phyloP scores from a whole-genome alignment of 768 basidiomycete species.

The Candolleomyces aberdarensis region DNA sequence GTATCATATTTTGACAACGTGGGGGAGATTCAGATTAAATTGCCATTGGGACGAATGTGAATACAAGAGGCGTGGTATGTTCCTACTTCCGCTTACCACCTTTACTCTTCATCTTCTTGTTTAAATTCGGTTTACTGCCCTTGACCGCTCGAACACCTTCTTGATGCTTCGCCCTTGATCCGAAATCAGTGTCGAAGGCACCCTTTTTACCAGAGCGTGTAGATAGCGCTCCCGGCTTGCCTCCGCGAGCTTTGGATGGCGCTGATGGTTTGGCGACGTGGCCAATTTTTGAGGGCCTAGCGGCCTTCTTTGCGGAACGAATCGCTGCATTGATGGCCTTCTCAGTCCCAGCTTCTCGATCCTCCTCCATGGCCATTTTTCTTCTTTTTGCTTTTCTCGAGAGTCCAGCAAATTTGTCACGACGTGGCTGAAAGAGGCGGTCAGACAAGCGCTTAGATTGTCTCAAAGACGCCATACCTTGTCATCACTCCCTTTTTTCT shows the following conservation, averaged over 20 bases:
- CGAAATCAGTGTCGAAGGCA: conserved; percentile 54
- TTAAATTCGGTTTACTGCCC: conserved; percentile 4
- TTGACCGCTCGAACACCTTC: neutral
- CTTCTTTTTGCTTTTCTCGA: conserved; percentile 86
- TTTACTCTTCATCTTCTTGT: conserved; percentile 1
- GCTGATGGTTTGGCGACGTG: conserved; percentile 25
- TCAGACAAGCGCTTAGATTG: conserved; percentile 4
- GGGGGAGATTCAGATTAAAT: too few species aligned
- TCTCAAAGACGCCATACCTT: conserved; percentile 35
- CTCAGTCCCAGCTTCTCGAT: conserved; percentile 56
- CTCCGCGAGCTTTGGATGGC: conserved; percentile 18
- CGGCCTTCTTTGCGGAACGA: conserved; percentile 81
- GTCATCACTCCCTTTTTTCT: conserved; percentile 29
- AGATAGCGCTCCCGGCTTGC: conserved; percentile 32
- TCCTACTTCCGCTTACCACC: neutral
- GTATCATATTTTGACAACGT: too few species aligned
- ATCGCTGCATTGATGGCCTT: conserved; percentile 69
- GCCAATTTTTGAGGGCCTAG: conserved; percentile 74
- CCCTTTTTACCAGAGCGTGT: conserved; percentile 25
- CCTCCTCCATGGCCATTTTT: conserved; percentile 82
- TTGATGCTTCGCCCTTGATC: conserved; percentile 4
- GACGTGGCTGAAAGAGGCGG: conserved; percentile 51
- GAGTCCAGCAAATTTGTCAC: conserved; percentile 77
- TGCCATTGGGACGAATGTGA: too few species aligned
- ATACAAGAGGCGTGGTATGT: neutral